Conservation (phyloP, 2,329 filamentous ascomycete species). For the Plenodomus tracheiphilus region DNA sequence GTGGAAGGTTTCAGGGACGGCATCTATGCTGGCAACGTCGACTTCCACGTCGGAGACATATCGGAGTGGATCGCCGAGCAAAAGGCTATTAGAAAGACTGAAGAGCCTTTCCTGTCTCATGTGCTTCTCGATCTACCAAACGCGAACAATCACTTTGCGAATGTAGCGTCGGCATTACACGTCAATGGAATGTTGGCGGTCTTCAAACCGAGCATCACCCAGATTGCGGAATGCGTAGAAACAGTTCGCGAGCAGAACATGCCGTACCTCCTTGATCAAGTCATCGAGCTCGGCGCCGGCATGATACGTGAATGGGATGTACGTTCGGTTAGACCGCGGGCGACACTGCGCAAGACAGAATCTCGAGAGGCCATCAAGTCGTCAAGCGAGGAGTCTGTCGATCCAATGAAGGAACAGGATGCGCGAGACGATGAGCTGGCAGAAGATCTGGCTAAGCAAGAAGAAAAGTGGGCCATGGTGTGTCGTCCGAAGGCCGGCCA, state of each 20-base stretch:
- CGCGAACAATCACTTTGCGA: slow-evolving; percentile 57
- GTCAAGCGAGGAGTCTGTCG: slow-evolving; percentile 11
- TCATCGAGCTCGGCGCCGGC: slow-evolving; percentile 61
- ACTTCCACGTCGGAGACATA: slow-evolving; percentile 73
- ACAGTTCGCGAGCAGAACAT: slow-evolving; percentile 58
- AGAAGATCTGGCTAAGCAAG: slow-evolving; percentile 24
- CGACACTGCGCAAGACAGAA: slow-evolving; percentile 28
- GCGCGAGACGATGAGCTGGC: slow-evolving; percentile 35
- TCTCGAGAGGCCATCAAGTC: slow-evolving; percentile 12
- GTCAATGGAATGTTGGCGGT: slow-evolving; percentile 68
- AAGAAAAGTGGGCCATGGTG: slow-evolving; percentile 42
- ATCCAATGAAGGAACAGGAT: slow-evolving; percentile 24
- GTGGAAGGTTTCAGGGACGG: slow-evolving; percentile 70
- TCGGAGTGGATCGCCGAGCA: slow-evolving; percentile 64
- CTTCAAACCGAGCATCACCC: slow-evolving; percentile 78
- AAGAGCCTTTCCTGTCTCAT: slow-evolving; percentile 68
- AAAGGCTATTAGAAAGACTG: slow-evolving; percentile 22
- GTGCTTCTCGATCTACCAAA: slow-evolving; percentile 75
- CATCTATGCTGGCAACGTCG: slow-evolving; percentile 69
- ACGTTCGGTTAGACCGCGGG: slow-evolving; percentile 52
- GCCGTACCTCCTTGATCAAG: slow-evolving; percentile 61
- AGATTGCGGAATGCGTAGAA: slow-evolving; percentile 68
- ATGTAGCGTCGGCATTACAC: slow-evolving; percentile 61
- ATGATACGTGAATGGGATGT: slow-evolving; percentile 68
- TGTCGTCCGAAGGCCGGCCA: slow-evolving; percentile 44